Percentiles rank a stretch among this genome's conserved stretches.
Evolutionary conservation across 768 basidiomycete species (phyloP).

Genomic region (Hysterangium stoloniferum): DNA sequence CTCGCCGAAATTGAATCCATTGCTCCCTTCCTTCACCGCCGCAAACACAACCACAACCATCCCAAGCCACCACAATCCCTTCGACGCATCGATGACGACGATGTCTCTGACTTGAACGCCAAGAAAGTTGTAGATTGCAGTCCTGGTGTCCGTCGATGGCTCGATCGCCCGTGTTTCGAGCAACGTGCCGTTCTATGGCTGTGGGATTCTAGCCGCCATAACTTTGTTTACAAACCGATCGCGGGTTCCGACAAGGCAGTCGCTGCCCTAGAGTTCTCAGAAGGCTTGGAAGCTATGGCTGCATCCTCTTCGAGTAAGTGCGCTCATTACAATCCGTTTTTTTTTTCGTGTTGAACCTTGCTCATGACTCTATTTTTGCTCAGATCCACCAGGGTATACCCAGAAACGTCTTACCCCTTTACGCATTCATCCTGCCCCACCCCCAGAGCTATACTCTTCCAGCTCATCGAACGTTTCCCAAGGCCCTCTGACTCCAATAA

Average conservation of each 20-base stretch:
- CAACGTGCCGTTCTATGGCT: slow-evolving; percentile 53
- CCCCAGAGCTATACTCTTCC: background rate
- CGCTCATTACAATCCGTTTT: slow-evolving; percentile 12
- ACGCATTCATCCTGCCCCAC: slow-evolving; percentile 12
- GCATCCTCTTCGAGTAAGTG: slow-evolving; percentile 22
- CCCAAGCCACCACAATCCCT: slow-evolving; percentile 9
- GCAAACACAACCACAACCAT: slow-evolving; percentile 24
- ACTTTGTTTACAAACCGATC: slow-evolving; percentile 31
- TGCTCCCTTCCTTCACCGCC: slow-evolving; percentile 33
- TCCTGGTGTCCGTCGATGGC: slow-evolving; percentile 60
- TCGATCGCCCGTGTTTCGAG: slow-evolving; percentile 68
- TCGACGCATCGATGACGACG: slow-evolving; percentile 20
- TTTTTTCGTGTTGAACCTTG: background rate
- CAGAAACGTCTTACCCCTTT: slow-evolving; percentile 10
- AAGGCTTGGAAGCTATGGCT: slow-evolving; percentile 58
- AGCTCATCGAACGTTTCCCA: background rate
- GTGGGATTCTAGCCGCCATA: slow-evolving; percentile 24
- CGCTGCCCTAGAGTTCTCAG: slow-evolving; percentile 66
- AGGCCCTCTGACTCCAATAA: background rate
- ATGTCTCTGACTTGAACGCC: slow-evolving; percentile 8
- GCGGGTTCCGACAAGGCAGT: slow-evolving; percentile 48
- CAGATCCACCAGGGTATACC: slow-evolving; percentile 12
- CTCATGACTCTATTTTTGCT: background rate
- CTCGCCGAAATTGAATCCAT: slow-evolving; percentile 37
- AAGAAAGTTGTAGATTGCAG: slow-evolving; percentile 26